Base-by-base conservation (phyloP, 2,329 filamentous ascomycete species). In the Diaporthe sp. region DNA sequence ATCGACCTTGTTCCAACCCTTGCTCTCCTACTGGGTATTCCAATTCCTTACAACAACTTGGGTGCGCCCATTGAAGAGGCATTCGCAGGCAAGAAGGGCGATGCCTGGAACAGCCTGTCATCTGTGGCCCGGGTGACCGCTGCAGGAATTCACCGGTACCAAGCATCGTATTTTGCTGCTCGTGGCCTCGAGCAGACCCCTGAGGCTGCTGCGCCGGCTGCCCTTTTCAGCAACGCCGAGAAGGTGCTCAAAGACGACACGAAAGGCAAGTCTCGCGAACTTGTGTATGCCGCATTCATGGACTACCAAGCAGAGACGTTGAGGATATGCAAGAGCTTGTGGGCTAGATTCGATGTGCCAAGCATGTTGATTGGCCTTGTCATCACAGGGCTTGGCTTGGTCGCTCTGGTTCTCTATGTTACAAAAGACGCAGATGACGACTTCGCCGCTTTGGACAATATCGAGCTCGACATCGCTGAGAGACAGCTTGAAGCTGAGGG, bases 1-100 rank as follows among this genome's bases (percentile, higher is more conserved):
- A 99, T 99, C 78, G 97, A 99, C 83, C 89, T 99, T 17, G 97
- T 99, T 3, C 96, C 97, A 6, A 99, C 97, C 0, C 85, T 99
- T 42, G 93, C 96, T 0, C 88, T 99, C 49, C 89, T 99, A 0
- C 88, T 99, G 1, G 97, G 97, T 12, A 90, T 98, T 76, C 96
- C 97, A 0, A 96, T 99, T 76, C 97, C 97, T 0, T 99, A 95
- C 87, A 99, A 98, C 83, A 99, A 97, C 82, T 90, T 99, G 9
- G 97, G 97, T 70, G 92, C 91, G 9, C 97, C 97, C 0, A 98
- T 99, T 77, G 94, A 98, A 79, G 97, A 99, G 84, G 96, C 95
- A 3, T 99, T 99, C 84, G 89, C 93, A 25, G 94, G 94, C 1
- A 84, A 86, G 2, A 88, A 90, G 31, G 94, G 93, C 42, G 89